Base-by-base conservation (phyloP, 805 yeast genomes). In the Candida gorgasii region DNA sequence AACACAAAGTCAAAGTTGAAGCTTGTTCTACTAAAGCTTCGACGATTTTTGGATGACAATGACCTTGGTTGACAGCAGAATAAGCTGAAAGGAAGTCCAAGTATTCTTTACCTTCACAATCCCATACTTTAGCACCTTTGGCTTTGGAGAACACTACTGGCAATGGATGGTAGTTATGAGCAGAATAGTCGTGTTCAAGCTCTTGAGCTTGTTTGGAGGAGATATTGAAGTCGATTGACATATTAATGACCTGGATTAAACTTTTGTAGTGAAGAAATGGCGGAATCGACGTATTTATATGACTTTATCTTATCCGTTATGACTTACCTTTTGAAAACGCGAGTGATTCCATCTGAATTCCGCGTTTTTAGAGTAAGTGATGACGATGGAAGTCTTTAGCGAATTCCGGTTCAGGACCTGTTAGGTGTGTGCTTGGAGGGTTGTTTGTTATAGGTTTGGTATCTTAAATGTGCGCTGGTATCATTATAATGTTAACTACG, bases 61-160 rank as follows among this genome's bases (percentile, higher is more conserved):
- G 98, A 46, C 98, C 98, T 67, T 92, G 97, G 72, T 92, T 92
- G 24, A 92, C 97, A 4, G 98, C 98, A 19, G 97, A 89, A 68
- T 92, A 92, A 9, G 97, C 97, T 13, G 95, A 85, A 47, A 92
- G 71, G 60, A 92, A 92, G 65, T 92, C 98, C 51, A 92, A 72
- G 65, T 90, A 92, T 62, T 89, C 90, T 29, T 84, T 87, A 51
- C 97, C 97, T 68, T 92, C 98, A 6, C 97, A 97, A 63, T 92
- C 98, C 97, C 97, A 92, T 16, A 92, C 97, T 51, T 87, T 84
- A 19, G 97, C 96, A 38, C 98, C 98, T 46, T 63, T 51, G 12
- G 96, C 98, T 57, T 76, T 82, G 57, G 86, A 76, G 68, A 92
- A 86, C 12, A 92, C 97, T 46, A 92, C 97, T 9, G 98, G 98